A percentile compares a stretch with the other conserved stretches of the same genome.
phyloP scores from a whole-genome alignment of 176 grass and related monocot genomes.

The Carex myosuroides region DNA sequence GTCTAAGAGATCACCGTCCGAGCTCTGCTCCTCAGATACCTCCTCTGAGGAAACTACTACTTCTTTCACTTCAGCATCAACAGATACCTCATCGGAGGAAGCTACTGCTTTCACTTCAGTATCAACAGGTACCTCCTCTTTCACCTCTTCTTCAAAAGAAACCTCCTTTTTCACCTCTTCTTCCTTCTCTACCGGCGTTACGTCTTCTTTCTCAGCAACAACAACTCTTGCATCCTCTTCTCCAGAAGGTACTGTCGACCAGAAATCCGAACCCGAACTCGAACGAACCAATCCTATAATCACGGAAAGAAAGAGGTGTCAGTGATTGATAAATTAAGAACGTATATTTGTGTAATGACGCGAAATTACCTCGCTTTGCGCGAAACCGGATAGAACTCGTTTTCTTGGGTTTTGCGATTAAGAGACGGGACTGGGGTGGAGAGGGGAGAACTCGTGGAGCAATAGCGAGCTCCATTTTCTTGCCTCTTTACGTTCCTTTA shows the following conservation, averaged over 20 bases:
- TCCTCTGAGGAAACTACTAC: neutral
- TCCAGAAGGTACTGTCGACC: neutral
- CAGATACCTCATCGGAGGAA: neutral
- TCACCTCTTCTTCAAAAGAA: neutral
- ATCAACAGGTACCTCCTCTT: neutral
- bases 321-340: neutral
- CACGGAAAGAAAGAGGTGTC: neutral
- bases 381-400: neutral
- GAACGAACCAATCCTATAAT: conserved; percentile 20
- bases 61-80: neutral
- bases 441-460: neutral
- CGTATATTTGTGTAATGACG: neutral
- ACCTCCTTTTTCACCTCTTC: conserved; percentile 9
- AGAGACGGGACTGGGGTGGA: neutral
- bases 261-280: conserved; percentile 4
- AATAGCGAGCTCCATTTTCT: conserved; percentile 17
- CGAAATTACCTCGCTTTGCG: conserved; percentile 5
- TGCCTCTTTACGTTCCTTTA: neutral
- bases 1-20: neutral
- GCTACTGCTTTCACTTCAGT: neutral
- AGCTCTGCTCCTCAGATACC: conserved; percentile 1
- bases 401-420: neutral
- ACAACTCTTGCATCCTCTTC: neutral
- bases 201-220: conserved; percentile 3
- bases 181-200: neutral